A percentile compares a stretch with the other conserved stretches of the same genome.
phyloP scores from a whole-genome alignment of 1,284 basidiomycete species.

The Hypsizygus ulmarius region DNA sequence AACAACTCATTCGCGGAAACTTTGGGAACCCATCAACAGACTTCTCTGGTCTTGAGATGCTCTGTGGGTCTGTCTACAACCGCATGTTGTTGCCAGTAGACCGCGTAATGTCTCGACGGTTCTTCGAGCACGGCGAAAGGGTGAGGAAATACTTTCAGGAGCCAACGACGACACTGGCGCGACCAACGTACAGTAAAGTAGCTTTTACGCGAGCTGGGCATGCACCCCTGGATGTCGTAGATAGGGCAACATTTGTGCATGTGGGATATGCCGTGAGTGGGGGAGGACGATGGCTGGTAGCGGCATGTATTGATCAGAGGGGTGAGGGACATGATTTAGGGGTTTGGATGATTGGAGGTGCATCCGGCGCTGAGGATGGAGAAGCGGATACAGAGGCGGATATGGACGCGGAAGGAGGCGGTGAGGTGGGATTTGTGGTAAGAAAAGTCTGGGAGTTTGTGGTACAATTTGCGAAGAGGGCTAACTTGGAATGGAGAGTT shows the following conservation, averaged over 20 bases:
- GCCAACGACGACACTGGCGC: constrained; percentile 62
- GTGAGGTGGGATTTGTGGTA: constrained; percentile 40
- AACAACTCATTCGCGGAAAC: constrained; percentile 48
- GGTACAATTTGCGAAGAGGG: constrained; percentile 53
- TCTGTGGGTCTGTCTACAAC: constrained; percentile 68
- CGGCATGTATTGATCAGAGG: constrained; percentile 72
- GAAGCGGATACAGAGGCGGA: constrained; percentile 21
- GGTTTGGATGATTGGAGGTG: constrained; percentile 54
- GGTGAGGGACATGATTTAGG: constrained; percentile 70
- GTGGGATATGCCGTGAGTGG: constrained; percentile 65
- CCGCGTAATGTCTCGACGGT: constrained; percentile 53
- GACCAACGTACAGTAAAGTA: constrained; percentile 44
- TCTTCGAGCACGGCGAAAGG: constrained; percentile 41
- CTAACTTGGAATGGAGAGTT: constrained; percentile 77
- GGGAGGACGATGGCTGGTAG: constrained; percentile 71
- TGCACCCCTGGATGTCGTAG: constrained; percentile 61
- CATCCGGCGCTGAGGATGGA: constrained; percentile 23
- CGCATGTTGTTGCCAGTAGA: constrained; percentile 61
- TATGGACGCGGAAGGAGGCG: constrained; percentile 26
- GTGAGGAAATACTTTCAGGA: constrained; percentile 54
- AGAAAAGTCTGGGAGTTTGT: constrained; percentile 68
- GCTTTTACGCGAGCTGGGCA: constrained; percentile 38
- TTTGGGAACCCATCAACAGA: constrained; percentile 38
- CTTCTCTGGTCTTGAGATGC: constrained; percentile 40
- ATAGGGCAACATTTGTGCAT: constrained; percentile 70